Conservation (phyloP, 768 basidiomycete genomes). For the Tylopilus rubrobrunneus region DNA sequence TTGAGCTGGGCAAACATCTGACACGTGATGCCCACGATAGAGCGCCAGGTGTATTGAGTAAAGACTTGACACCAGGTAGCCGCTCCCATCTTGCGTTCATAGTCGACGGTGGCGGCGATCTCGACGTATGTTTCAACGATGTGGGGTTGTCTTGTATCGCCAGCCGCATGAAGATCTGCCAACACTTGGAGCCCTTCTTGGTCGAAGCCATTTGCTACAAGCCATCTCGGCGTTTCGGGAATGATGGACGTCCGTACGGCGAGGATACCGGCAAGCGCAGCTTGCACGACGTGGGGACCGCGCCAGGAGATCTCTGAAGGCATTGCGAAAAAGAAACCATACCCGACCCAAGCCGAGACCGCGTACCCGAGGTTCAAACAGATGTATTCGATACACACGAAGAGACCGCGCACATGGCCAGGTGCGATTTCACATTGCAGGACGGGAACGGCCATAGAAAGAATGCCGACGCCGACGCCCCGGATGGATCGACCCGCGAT, state of each 20-base stretch:
- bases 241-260: conserved; percentile 45
- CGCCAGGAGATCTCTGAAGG: conserved; percentile 51
- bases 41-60: conserved; percentile 45
- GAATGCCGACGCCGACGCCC: conserved; percentile 47
- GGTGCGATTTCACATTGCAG: conserved; percentile 49
- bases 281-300: conserved; percentile 53
- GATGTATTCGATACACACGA: conserved; percentile 52
- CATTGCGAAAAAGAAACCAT: conserved; percentile 44
- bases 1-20: conserved; percentile 57
- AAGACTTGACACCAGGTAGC: conserved; percentile 50
- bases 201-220: conserved; percentile 49
- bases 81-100: conserved; percentile 37
- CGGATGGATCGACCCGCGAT: conserved; percentile 44
- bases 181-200: conserved; percentile 48
- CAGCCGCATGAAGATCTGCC: conserved; percentile 54
- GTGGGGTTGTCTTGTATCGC: conserved; percentile 40
- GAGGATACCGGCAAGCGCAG: conserved; percentile 45
- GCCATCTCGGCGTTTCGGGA: conserved; percentile 53
- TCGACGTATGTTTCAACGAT: conserved; percentile 44
- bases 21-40: conserved; percentile 48
- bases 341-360: conserved; percentile 46
- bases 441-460: conserved; percentile 49
- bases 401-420: conserved; percentile 45
- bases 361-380: conserved; percentile 51
- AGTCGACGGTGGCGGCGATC: conserved; percentile 38